Evolutionary conservation across 2,329 filamentous ascomycete genomes (phyloP).

Genomic region (Arthroderma sp.): DNA sequence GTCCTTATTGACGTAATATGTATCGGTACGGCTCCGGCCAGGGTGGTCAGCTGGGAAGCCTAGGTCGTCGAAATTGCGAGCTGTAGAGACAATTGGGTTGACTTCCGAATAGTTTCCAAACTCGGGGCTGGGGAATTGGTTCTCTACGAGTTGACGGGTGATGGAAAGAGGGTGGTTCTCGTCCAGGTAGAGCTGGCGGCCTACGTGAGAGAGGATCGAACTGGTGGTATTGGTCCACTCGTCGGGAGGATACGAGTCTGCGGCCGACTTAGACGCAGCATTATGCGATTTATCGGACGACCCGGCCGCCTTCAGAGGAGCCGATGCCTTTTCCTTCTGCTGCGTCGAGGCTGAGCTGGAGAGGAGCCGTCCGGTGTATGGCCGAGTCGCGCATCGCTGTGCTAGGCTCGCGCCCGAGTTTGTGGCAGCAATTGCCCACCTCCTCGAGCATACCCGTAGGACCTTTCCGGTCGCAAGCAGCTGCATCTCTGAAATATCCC

Average conservation of each 20-base stretch:
- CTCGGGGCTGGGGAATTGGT: conserved; percentile 59
- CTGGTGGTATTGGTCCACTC: conserved; percentile 72
- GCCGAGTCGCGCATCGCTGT: background rate
- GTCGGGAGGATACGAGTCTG: conserved; percentile 53
- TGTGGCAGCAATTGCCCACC: conserved; percentile 19
- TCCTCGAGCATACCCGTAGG: conserved; percentile 23
- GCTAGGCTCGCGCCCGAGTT: background rate
- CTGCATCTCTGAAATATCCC: conserved; percentile 18
- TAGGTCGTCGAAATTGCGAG: conserved; percentile 92
- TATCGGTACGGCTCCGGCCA: conserved; percentile 75
- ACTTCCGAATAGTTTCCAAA: conserved; percentile 68
- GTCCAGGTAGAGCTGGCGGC: conserved; percentile 75
- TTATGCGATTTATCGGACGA: background rate
- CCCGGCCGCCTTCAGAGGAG: background rate
- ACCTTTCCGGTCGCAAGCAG: conserved; percentile 27
- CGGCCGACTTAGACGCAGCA: conserved; percentile 43
- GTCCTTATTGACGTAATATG: conserved; percentile 80
- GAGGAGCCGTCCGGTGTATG: background rate
- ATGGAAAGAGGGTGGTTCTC: conserved; percentile 81
- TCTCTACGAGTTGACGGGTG: conserved; percentile 84
- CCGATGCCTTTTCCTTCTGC: background rate
- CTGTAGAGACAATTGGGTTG: conserved; percentile 68
- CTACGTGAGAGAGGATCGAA: conserved; percentile 60
- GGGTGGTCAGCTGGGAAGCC: conserved; percentile 82
- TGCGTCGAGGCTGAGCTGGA: background rate